Evolutionary conservation across 169 alveolate genomes (phyloP).

Genomic region (Plasmodium relictum): DNA sequence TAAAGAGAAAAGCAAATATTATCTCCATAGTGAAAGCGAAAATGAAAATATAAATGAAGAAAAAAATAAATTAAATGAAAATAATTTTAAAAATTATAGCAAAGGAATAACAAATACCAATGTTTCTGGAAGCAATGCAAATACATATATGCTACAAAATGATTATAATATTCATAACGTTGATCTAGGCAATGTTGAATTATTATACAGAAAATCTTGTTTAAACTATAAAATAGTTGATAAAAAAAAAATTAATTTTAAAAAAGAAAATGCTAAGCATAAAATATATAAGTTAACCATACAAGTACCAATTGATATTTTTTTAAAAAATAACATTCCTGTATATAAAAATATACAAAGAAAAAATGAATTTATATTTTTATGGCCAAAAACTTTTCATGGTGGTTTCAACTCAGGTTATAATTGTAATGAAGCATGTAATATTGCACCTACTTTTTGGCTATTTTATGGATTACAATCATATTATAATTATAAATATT

Average conservation of each 20-base stretch:
- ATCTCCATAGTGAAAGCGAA: not conserved
- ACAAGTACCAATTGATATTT: slow-evolving; percentile 91
- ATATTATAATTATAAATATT: slow-evolving; percentile 79
- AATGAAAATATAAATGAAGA: not conserved
- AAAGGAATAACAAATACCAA: not conserved
- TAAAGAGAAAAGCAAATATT: not conserved
- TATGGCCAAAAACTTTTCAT: slow-evolving; percentile 94
- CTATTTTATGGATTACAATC: slow-evolving; percentile 87
- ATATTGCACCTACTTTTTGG: slow-evolving; percentile 94
- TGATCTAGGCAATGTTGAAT: slow-evolving; percentile 30
- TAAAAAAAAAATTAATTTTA: slow-evolving; percentile 59
- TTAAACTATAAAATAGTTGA: slow-evolving; percentile 45
- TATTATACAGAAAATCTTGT: slow-evolving; percentile 32
- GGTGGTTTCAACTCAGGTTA: slow-evolving; percentile 95
- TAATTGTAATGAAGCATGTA: slow-evolving; percentile 97
- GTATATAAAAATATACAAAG: slow-evolving; percentile 89
- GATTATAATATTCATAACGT: slow-evolving; percentile 15
- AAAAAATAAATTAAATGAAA: not conserved
- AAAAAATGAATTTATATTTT: slow-evolving; percentile 92
- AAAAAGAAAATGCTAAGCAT: slow-evolving; percentile 80
- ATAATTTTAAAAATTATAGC: not conserved
- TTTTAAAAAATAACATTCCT: slow-evolving; percentile 89
- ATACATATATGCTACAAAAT: not conserved
- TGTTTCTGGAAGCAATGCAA: not conserved
- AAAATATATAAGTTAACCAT: slow-evolving; percentile 87